A percentile compares a stretch with the other conserved stretches of the same genome.
Evolutionary conservation across 495 filamentous ascomycete genomes (phyloP).

Genomic region (Xylaria palmicola): DNA sequence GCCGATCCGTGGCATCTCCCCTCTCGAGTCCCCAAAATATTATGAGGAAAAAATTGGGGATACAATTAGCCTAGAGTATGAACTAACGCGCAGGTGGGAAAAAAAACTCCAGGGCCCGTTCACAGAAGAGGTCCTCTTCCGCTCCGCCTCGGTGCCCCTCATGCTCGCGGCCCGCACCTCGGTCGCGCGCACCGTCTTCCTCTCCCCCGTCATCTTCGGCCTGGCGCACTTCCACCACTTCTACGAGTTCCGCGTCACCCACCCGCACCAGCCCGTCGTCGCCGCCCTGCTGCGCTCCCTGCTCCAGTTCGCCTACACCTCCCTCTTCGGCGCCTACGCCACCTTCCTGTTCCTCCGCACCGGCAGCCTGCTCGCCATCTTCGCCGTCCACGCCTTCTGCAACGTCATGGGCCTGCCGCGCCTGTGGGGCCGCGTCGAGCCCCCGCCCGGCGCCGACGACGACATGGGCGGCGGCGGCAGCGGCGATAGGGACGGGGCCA

Average conservation of each 20-base stretch:
- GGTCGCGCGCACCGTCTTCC: constrained; percentile 63
- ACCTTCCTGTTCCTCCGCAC: constrained; percentile 89
- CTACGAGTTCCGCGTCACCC: constrained; percentile 85
- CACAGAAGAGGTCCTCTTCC: constrained; percentile 92
- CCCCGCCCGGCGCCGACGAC: constrained; percentile 19
- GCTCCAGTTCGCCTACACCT: constrained; percentile 90
- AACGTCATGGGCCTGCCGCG: constrained; percentile 90
- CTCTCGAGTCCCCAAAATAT: too few relatives aligned
- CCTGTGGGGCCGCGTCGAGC: constrained; percentile 74
- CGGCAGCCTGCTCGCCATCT: constrained; percentile 70
- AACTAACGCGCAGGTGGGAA: background rate
- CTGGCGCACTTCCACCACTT: constrained; percentile 94
- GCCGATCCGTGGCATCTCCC: too few relatives aligned
- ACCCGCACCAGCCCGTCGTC: constrained; percentile 64
- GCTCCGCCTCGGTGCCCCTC: constrained; percentile 77
- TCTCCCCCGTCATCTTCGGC: constrained; percentile 87
- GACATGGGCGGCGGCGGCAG: constrained; percentile 11
- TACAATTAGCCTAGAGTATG: too few relatives aligned
- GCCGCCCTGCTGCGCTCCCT: constrained; percentile 65
- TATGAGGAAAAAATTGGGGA: too few relatives aligned
- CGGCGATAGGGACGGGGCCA: constrained; percentile 9
- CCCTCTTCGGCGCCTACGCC: constrained; percentile 89
- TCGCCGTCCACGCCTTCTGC: constrained; percentile 82
- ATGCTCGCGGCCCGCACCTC: constrained; percentile 70
- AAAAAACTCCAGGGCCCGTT: constrained; percentile 67